Percentiles rank a stretch among this genome's conserved stretches.
phyloP scores from a whole-genome alignment of 1,284 basidiomycete genomes.

The Ustilago esculenta region DNA sequence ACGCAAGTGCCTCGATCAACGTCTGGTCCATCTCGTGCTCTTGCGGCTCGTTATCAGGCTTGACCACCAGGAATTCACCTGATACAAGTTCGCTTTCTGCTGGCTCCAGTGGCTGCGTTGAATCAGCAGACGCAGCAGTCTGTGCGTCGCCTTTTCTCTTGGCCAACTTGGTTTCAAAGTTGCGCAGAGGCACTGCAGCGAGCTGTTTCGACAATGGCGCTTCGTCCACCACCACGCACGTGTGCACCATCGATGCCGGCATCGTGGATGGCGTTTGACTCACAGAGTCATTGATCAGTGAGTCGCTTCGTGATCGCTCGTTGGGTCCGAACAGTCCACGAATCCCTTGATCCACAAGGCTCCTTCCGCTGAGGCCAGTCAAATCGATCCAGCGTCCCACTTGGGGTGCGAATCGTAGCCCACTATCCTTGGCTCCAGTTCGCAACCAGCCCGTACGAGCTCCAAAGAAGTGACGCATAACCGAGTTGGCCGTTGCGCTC shows the following conservation, averaged over 20 bases:
- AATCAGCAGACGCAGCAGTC: background rate
- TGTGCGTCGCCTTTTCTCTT: constrained; percentile 7
- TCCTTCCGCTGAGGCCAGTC: constrained; percentile 55
- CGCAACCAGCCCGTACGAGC: constrained; percentile 65
- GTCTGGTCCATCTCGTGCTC: constrained; percentile 51
- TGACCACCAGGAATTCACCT: constrained; percentile 13
- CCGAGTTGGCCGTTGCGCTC: constrained; percentile 64
- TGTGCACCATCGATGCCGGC: constrained; percentile 56
- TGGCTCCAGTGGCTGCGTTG: background rate
- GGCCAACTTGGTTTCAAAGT: constrained; percentile 38
- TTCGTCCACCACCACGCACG: constrained; percentile 62
- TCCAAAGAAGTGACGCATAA: constrained; percentile 64
- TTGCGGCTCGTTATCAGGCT: constrained; percentile 26
- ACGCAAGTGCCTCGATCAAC: constrained; percentile 58
- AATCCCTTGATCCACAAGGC: constrained; percentile 46
- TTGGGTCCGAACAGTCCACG: constrained; percentile 36
- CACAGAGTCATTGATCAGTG: constrained; percentile 23
- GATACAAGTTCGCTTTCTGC: background rate
- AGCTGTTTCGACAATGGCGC: constrained; percentile 24
- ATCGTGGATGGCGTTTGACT: constrained; percentile 29
- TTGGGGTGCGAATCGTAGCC: constrained; percentile 28
- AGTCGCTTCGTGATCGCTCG: constrained; percentile 28
- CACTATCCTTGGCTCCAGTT: constrained; percentile 50
- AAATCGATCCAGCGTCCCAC: constrained; percentile 64
- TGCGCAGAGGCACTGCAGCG: constrained; percentile 32